Percentiles rank a stretch among this genome's conserved stretches.
Evolutionary conservation across 768 basidiomycete genomes (phyloP).

Genomic region (button mushroom (Agaricus bisporus)): DNA sequence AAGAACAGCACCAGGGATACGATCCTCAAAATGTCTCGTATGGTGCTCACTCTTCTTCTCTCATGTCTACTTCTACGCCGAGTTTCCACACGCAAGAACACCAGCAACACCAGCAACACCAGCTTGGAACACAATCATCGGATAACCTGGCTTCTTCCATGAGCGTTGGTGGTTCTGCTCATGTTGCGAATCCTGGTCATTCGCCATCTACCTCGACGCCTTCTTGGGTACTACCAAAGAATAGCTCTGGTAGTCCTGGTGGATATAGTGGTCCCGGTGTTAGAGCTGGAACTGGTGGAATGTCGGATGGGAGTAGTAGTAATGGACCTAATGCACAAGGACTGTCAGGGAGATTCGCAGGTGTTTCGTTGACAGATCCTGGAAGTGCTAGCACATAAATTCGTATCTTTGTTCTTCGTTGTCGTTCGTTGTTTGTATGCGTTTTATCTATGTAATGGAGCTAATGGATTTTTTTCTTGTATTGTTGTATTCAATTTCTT

Average conservation of each 20-base stretch:
- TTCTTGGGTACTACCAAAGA: constrained; percentile 43
- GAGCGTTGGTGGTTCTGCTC: constrained; percentile 11
- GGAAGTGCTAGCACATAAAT: constrained; percentile 1
- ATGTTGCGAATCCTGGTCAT: constrained; percentile 10
- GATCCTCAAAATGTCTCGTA: background rate
- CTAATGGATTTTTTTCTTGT: too few species aligned
- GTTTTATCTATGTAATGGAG: too few species aligned
- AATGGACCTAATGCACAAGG: background rate
- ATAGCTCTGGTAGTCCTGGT: constrained; percentile 10
- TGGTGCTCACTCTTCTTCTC: constrained; percentile 7
- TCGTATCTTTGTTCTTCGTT: too few species aligned
- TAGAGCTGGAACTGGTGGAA: background rate
- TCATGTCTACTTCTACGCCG: constrained; percentile 1
- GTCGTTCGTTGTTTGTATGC: too few species aligned
- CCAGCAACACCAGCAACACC: background rate
- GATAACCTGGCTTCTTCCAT: background rate
- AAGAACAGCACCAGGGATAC: background rate
- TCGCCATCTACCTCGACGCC: constrained; percentile 21
- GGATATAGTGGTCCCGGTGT: background rate
- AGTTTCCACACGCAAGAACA: background rate
- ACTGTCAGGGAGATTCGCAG: background rate
- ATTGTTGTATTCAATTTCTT: too few species aligned
- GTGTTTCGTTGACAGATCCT: constrained; percentile 7
- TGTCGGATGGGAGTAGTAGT: background rate
- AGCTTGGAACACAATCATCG: background rate